These are phyloP conservation scores for Phoenix roebelenii DNA, from an alignment of 176 grass and related monocot species.

Conservation along the genomic window DNA sequence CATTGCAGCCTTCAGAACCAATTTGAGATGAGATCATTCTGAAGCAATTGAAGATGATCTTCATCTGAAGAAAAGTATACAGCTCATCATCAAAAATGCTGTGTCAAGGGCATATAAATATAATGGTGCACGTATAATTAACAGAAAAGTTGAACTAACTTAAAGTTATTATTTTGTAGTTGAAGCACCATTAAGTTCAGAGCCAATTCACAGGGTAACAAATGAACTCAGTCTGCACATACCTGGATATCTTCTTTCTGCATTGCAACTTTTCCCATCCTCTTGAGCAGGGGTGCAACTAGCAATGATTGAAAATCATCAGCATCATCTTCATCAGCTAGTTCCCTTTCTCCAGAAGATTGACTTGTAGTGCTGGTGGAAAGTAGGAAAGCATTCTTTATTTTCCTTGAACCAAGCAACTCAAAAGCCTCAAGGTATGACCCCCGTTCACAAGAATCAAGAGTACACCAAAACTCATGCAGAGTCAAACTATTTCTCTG, in stretches of 20 bases:
- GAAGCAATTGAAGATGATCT: slow-evolving; percentile 77
- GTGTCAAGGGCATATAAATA: too few relatives aligned
- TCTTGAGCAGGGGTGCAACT: slow-evolving; percentile 64
- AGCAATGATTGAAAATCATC: slow-evolving; percentile 56
- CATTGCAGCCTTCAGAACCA: slow-evolving; percentile 52
- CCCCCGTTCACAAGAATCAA: slow-evolving; percentile 37
- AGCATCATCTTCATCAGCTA: slow-evolving; percentile 23
- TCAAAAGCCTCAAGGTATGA: slow-evolving; percentile 71
- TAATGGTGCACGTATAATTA: too few relatives aligned
- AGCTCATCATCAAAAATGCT: too few relatives aligned
- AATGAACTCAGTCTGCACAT: background rate
- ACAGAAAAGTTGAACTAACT: too few relatives aligned
- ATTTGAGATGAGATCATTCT: slow-evolving; percentile 47
- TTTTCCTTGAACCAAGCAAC: slow-evolving; percentile 66
- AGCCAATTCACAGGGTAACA: too few relatives aligned
- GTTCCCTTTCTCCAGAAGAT: slow-evolving; percentile 19
- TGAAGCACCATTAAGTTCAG: too few relatives aligned
- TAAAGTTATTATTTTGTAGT: too few relatives aligned
- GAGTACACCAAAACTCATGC: slow-evolving; percentile 59
- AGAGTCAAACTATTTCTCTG: slow-evolving; percentile 25
- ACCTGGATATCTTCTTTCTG: slow-evolving; percentile 77
- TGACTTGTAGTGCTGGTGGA: slow-evolving; percentile 20
- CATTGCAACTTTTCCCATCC: slow-evolving; percentile 87
- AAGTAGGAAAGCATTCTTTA: slow-evolving; percentile 63
- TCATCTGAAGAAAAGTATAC: slow-evolving; percentile 32